Evolutionary conservation across 768 basidiomycete species (phyloP), one percentile per base, ranked within the genome.

Genomic region (Steccherinum ochraceum): DNA sequence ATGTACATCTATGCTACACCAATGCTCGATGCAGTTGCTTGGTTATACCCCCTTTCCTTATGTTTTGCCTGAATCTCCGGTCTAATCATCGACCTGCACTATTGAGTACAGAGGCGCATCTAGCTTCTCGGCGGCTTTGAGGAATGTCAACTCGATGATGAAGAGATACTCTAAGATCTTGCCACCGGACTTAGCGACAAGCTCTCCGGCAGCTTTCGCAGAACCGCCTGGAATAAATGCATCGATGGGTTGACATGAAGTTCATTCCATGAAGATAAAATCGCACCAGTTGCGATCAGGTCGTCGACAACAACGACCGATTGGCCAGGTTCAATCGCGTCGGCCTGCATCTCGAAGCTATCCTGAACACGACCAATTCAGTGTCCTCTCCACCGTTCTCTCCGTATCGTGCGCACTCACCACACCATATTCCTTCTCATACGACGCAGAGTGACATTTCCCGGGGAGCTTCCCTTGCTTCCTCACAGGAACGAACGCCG

Each of bases 391-490:
- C 3, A 16, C 21, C n/a, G n/a, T n/a, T n/a, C n/a, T n/a, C n/a
- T n/a, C n/a, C n/a, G 35, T 11, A 39, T 11, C 11, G 11, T 39
- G 12, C 23, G 19, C 20, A 69, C 83, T 64, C 58, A 92, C 91
- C n/a, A 68, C 61, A 42, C 93, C 94, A 58, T 97, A 96, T 65
- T 99, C 96, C 74, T 96, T 96, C 67, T 84, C 81, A 58, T 93
- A 99, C 19, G 75, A 76, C 2, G 81, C 86, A 25, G 75, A 73
- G 43, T 84, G 76, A 64, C 86, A 88, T 58, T 81, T 62, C 43
- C 96, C 96, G 4, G 96, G 96, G n/a, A 99, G 76, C 67, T 98
- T 99, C 3, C 93, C 94, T 54, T 73, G 72, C 71, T 99, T 99
- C 53, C 96, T 78, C 26, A 98, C 93, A 2, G 96, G 94, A 2